Percentiles rank a stretch among this genome's conserved stretches.
Evolutionary conservation across 495 filamentous ascomycete species (phyloP).

Genomic region (Hypoxylon crocopeplum): DNA sequence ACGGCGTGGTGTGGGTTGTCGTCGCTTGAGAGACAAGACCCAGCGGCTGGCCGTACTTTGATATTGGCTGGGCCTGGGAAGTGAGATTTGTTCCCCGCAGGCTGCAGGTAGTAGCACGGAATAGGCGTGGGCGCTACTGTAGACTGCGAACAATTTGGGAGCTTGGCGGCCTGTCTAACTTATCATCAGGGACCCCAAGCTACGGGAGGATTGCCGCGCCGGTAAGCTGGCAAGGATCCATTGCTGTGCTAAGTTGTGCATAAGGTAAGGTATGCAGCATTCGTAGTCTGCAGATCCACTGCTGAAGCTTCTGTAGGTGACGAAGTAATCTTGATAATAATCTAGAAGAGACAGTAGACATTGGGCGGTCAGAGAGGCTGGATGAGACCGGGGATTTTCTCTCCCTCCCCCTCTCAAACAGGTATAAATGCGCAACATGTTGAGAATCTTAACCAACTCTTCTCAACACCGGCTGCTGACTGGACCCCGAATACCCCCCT

Average conservation of each 20-base stretch:
- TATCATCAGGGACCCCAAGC: slow-evolving; percentile 12
- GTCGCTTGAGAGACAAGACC: slow-evolving; percentile 39
- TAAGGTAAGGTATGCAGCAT: slow-evolving; percentile 12
- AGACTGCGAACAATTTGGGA: slow-evolving; percentile 22
- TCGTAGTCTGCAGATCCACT: slow-evolving; percentile 31
- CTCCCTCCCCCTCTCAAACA: not conserved
- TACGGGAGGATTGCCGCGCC: slow-evolving; percentile 37
- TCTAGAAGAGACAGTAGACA: slow-evolving; percentile 2
- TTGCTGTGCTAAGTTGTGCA: slow-evolving; percentile 38
- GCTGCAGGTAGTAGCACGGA: slow-evolving; percentile 34
- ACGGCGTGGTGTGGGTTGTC: slow-evolving; percentile 29
- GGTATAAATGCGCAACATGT: not conserved
- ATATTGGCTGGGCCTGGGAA: slow-evolving; percentile 53
- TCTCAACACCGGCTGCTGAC: not conserved
- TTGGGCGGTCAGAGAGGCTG: slow-evolving; percentile 12
- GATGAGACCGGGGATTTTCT: not conserved
- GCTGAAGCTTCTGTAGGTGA: not conserved
- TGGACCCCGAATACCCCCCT: not conserved
- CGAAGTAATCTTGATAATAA: not conserved
- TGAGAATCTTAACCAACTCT: not conserved
- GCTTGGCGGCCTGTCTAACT: slow-evolving; percentile 8
- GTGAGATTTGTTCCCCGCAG: slow-evolving; percentile 38
- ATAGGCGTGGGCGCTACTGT: slow-evolving; percentile 40
- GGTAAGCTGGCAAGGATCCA: slow-evolving; percentile 32
- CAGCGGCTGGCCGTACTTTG: slow-evolving; percentile 55